Base-by-base conservation (phyloP, 73 alveolate species). In the Paramecium bursaria region DNA sequence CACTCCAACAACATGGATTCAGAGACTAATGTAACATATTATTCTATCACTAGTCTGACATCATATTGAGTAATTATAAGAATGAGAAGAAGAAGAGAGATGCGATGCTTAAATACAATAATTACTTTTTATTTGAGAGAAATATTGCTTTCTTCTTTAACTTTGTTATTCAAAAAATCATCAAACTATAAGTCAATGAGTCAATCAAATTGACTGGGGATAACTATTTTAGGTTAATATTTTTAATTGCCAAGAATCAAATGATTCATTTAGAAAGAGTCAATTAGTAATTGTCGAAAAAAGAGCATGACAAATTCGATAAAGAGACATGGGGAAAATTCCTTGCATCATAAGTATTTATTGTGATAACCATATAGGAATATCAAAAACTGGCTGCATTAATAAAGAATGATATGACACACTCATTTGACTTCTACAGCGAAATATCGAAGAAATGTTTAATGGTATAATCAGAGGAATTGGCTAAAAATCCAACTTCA, bases 121-220 rank as follows among this genome's bases (percentile, higher is more conserved):
- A 79, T 30, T 79, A 79, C 48, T 53, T 79, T 25, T 31, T 79
- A 13, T 79, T 53, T 55, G 89, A 79, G 23, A 61, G 89, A 53
- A 79, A 79, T 55, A 79, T 79, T 55, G 89, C 89, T 6, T 79
- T 79, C 60, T 79, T 79, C 52, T 79, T 73, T 27, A 79, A 79
- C 21, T 79, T 79, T 39, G 89, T 79, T 17, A 79, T 79, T 10
- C 46, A 79, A 44, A 79, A 79, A 21, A 30, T 79, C 15, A 79
- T 79, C n/a, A 52, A 79, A 27, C 42, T 73, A 7, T 79, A 79
- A n/a, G 39, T 44, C 3, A 73, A 31, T 14, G n/a, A 61, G 29
- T 33, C 29, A 73, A 47, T 79, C 1, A 15, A 52, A 50, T 48
- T 79, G 19, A 21, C 60, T 3, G 46, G 42, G 29, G 89, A 79